Conservation (phyloP, 2,329 filamentous ascomycete species). For the Emmonsia crescens region DNA sequence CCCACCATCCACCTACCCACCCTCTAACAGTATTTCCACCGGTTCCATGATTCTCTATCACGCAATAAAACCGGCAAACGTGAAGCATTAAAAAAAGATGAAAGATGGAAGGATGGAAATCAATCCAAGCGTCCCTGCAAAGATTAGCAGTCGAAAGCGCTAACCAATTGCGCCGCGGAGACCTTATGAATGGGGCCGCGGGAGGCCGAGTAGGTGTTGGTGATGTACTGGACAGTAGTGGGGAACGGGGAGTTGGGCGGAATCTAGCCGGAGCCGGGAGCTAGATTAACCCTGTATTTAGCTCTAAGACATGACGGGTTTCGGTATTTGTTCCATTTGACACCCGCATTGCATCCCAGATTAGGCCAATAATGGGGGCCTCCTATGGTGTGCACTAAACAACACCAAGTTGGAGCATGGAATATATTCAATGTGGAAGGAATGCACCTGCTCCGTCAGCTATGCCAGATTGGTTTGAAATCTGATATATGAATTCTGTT, state of each 20-base stretch:
- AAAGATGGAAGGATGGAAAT: neutral
- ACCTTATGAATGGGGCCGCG: neutral
- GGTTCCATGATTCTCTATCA: neutral
- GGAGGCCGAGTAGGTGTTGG: neutral
- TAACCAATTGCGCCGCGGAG: conserved; percentile 8
- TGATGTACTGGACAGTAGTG: neutral
- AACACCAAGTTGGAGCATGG: too few relatives aligned
- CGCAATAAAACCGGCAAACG: neutral
- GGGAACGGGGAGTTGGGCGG: too few relatives aligned
- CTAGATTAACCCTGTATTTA: neutral
- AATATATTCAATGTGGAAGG: neutral
- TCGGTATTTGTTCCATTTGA: neutral
- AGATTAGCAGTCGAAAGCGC: conserved; percentile 12
- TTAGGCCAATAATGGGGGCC: neutral
- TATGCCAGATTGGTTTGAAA: neutral
- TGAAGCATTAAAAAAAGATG: neutral
- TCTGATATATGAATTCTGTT: neutral
- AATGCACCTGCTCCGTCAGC: neutral
- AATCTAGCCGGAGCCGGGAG: too few relatives aligned
- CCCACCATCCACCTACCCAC: neutral
- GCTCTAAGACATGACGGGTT: neutral
- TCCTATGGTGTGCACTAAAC: neutral
- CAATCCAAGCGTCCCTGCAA: conserved; percentile 25
- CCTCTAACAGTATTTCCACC: too few relatives aligned
- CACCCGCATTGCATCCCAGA: too few relatives aligned